phyloP scores from a whole-genome alignment of 768 basidiomycete species.

The Strobilomyces echinocephalus region DNA sequence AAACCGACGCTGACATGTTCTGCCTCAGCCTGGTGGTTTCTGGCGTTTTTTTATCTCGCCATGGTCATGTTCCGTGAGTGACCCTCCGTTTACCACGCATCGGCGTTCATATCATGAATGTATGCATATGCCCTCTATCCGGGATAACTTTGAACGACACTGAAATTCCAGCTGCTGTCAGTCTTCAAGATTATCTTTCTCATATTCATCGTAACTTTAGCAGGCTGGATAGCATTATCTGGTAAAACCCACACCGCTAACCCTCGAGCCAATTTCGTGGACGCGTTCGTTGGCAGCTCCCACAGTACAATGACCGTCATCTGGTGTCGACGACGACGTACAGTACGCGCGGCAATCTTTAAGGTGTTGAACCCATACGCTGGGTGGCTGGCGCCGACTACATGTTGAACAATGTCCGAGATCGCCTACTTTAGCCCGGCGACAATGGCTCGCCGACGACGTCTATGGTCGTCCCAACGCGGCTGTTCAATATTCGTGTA shows the following conservation, averaged over 20 bases:
- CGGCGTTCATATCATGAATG: constrained; percentile 21
- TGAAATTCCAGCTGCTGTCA: constrained; percentile 37
- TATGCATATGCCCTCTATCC: too few species aligned
- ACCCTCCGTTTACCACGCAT: constrained; percentile 34
- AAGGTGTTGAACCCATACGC: constrained; percentile 48
- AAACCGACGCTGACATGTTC: constrained; percentile 1
- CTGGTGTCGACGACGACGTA: too few species aligned
- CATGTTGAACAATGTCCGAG: constrained; percentile 52
- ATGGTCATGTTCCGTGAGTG: constrained; percentile 47
- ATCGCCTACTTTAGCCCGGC: constrained; percentile 49
- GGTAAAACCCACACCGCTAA: too few species aligned
- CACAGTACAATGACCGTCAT: too few species aligned
- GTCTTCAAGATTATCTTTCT: constrained; percentile 44
- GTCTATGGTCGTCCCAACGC: too few species aligned
- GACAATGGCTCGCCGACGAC: constrained; percentile 16
- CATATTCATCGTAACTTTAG: too few species aligned
- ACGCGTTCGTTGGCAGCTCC: too few species aligned
- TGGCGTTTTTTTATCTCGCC: constrained; percentile 51
- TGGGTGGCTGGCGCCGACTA: constrained; percentile 59
- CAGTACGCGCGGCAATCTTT: constrained; percentile 39
- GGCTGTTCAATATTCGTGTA: neutral
- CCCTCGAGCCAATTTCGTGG: too few species aligned
- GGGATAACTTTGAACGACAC: neutral
- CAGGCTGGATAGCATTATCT: too few species aligned
- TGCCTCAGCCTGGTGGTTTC: constrained; percentile 48